Conservation (phyloP, 2,329 filamentous ascomycete species). For the Hymenoscyphus albidus region DNA sequence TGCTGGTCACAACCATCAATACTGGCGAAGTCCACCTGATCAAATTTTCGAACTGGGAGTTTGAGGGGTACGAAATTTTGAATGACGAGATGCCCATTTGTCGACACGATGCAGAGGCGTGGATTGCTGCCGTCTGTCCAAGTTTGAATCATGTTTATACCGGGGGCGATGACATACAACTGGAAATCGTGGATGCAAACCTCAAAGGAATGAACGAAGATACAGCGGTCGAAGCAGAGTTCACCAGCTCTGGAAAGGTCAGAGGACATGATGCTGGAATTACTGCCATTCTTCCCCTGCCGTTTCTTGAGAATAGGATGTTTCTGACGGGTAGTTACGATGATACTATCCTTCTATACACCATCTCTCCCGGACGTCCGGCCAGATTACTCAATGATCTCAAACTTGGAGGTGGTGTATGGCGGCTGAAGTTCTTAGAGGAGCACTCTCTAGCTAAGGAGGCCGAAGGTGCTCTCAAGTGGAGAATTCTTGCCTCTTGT, state of each 20-base stretch:
- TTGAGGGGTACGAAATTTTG: slow-evolving; percentile 10
- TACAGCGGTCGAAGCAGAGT: not conserved
- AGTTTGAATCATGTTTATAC: slow-evolving; percentile 45
- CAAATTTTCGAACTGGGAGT: slow-evolving; percentile 17
- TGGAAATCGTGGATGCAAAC: slow-evolving; percentile 13
- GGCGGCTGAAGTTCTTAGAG: slow-evolving; percentile 68
- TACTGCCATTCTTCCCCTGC: slow-evolving; percentile 75
- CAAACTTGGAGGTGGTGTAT: slow-evolving; percentile 78
- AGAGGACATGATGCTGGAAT: slow-evolving; percentile 77
- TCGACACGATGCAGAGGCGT: slow-evolving; percentile 57
- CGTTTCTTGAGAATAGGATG: slow-evolving; percentile 41
- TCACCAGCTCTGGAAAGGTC: slow-evolving; percentile 16
- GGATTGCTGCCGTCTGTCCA: slow-evolving; percentile 61
- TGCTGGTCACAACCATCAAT: slow-evolving; percentile 37
- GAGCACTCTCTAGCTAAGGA: slow-evolving; percentile 7
- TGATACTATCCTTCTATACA: slow-evolving; percentile 69
- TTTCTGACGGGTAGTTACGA: slow-evolving; percentile 90
- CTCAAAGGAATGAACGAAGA: not conserved
- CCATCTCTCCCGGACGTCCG: slow-evolving; percentile 37
- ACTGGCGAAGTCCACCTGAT: slow-evolving; percentile 18
- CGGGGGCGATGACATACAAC: slow-evolving; percentile 65
- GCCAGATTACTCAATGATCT: slow-evolving; percentile 54
- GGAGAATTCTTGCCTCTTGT: slow-evolving; percentile 74
- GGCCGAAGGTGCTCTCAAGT: slow-evolving; percentile 27
- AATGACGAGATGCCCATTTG: slow-evolving; percentile 19